A percentile compares a stretch with the other conserved stretches of the same genome.
Conservation (phyloP, 2,329 filamentous ascomycete species). For the Tympanopsis confertula region DNA sequence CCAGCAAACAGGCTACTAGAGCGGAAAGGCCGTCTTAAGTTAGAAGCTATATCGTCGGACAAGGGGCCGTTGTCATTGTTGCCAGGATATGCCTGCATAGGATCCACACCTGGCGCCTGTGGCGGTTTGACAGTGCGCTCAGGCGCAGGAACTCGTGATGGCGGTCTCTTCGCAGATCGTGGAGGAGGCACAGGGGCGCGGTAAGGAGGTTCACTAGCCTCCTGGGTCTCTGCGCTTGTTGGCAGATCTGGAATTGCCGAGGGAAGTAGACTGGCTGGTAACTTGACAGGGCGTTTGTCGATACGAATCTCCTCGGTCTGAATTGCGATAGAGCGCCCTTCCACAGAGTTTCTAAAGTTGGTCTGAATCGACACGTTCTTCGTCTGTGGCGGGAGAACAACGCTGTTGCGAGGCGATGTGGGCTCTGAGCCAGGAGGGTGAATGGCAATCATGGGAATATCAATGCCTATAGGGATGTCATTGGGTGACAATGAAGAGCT, state of each 20-base stretch:
- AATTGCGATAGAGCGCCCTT: constrained; percentile 41
- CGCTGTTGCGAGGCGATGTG: constrained; percentile 60
- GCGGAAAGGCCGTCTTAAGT: constrained; percentile 58
- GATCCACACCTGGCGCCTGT: constrained; percentile 26
- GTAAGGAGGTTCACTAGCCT: constrained; percentile 21
- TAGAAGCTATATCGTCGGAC: constrained; percentile 38
- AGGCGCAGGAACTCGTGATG: constrained; percentile 48
- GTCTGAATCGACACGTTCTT: constrained; percentile 81
- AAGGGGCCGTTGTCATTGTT: constrained; percentile 73
- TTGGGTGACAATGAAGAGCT: constrained; percentile 2
- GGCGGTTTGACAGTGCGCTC: constrained; percentile 34
- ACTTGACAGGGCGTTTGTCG: constrained; percentile 62
- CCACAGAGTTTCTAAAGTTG: constrained; percentile 34
- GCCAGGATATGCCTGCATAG: constrained; percentile 52
- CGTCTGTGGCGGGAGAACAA: constrained; percentile 63
- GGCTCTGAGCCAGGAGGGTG: constrained; percentile 79
- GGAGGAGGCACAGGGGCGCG: constrained; percentile 35
- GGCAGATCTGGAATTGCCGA: constrained; percentile 51
- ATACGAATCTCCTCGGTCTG: constrained; percentile 89
- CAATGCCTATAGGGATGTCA: constrained; percentile 14
- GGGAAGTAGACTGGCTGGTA: constrained; percentile 70
- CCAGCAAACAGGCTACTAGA: constrained; percentile 80
- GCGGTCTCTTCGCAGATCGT: background rate
- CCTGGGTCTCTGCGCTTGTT: constrained; percentile 10
- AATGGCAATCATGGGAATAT: constrained; percentile 65